Base-by-base conservation (phyloP, 305 asterid genomes). In the Salvia sclarea region DNA sequence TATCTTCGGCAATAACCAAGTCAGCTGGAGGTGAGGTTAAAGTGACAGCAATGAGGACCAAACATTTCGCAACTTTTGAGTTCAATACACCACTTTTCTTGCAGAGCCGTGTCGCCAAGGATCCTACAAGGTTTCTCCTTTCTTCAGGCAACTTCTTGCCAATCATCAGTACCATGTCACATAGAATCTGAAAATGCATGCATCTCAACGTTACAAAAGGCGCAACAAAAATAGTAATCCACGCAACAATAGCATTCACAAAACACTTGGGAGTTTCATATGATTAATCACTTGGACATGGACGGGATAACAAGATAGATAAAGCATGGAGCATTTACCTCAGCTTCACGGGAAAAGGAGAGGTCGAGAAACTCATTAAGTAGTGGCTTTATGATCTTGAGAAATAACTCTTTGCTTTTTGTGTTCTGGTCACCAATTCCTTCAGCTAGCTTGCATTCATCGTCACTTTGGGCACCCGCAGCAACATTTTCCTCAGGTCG, bases 301-400 rank as follows among this genome's bases (percentile, higher is more conserved):
- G 37, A n/a, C 43, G 18, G 28, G 8, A 22, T 21, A 44, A 35
- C 28, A 70, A 38, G 73, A 65, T 60, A 61, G 66, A 60, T 22
- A 68, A 44, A 71, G 69, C 79, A 74, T 49, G 24, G 62, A 12
- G 22, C 35, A 50, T 66, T 73, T 84, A 88, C 97, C 97, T 91
- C 95, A 74, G 85, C 91, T 80, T 88, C 97, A 6, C 83, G 83
- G 78, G 72, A 85, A 76, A 85, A 83, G 74, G 92, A 82, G 48
- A 53, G 33, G 49, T 70, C 80, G 40, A 88, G 88, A 49, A 88
- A 83, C 77, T 78, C 82, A 54, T 45, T 21, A 21, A 88, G 84
- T 75, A 91, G 70, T 53, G 85, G 88, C 78, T 76, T 73, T 69
- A 88, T 71, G 72, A 61, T 76, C 76, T 79, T 82, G 69, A 86